A percentile compares a stretch with the other conserved stretches of the same genome.
Evolutionary conservation across 306 rosid genomes (phyloP).

Genomic region (Rosa multiflora): DNA sequence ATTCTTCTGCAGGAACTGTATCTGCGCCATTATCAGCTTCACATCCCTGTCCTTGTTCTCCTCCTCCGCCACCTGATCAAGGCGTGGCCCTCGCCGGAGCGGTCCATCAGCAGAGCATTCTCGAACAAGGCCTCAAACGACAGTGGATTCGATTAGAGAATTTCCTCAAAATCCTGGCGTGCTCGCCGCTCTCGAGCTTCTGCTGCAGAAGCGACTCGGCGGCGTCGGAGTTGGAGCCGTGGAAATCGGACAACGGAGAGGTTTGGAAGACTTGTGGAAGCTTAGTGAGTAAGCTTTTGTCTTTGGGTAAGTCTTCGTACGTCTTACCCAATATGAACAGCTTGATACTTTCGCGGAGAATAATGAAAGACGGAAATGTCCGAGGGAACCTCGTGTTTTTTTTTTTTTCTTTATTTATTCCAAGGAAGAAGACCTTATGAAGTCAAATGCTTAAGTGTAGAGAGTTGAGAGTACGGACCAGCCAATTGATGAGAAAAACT

Average conservation of each 20-base stretch:
- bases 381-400: neutral
- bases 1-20: constrained; percentile 79
- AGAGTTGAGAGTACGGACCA: neutral
- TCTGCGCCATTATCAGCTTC: constrained; percentile 77
- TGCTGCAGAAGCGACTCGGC: constrained; percentile 65
- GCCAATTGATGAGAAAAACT: neutral
- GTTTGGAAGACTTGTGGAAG: no score
- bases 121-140: constrained; percentile 81
- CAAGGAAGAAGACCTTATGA: neutral
- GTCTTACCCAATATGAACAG: neutral
- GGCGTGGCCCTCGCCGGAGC: constrained; percentile 67
- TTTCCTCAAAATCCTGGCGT: constrained; percentile 57
- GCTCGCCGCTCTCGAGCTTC: constrained; percentile 83
- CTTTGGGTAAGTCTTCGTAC: no score
- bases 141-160: constrained; percentile 51
- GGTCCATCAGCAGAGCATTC: constrained; percentile 83
- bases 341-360: neutral
- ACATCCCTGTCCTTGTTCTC: constrained; percentile 71
- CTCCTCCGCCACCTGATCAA: constrained; percentile 58
- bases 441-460: neutral
- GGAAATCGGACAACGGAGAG: constrained; percentile 53
- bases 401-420: neutral
- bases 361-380: neutral
- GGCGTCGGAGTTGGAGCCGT: constrained; percentile 59
- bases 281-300: neutral